phyloP scores from a whole-genome alignment of 129 eudicot species.

The Helichrysum umbraculigerum region DNA sequence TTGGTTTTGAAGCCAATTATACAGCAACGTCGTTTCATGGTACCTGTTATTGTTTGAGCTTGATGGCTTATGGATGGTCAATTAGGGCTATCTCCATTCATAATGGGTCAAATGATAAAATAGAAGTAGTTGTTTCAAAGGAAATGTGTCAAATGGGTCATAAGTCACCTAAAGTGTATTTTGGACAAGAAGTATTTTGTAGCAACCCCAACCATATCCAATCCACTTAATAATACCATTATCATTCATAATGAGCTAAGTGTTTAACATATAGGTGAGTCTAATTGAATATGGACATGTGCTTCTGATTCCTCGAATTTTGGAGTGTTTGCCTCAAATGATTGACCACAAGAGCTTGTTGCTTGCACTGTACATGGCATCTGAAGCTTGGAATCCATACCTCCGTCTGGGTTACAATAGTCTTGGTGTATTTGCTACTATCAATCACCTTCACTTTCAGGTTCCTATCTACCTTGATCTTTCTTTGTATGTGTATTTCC shows the following conservation, averaged over 20 bases:
- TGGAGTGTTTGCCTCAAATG: conserved; percentile 91
- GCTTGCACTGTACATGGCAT: conserved; percentile 97
- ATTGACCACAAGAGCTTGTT: conserved; percentile 85
- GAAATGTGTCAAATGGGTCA: not conserved
- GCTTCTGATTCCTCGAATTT: conserved; percentile 88
- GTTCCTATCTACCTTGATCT: conserved; percentile 28
- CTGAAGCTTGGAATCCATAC: conserved; percentile 89
- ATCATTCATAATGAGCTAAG: not conserved
- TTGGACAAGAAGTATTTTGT: too few relatives aligned
- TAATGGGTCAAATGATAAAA: not conserved
- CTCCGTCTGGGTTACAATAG: conserved; percentile 96
- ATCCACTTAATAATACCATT: too few relatives aligned
- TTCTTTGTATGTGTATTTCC: not conserved
- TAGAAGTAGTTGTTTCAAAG: not conserved
- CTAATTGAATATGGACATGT: conserved; percentile 98
- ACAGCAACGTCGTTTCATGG: not conserved
- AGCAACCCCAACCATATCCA: too few relatives aligned
- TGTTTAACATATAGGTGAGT: conserved; percentile 59
- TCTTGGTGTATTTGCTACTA: conserved; percentile 98
- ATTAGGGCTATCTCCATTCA: not conserved
- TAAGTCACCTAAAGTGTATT: too few relatives aligned
- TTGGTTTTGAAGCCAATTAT: not conserved
- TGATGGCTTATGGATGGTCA: not conserved
- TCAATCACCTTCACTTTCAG: conserved; percentile 98
- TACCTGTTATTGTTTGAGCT: too few relatives aligned